A percentile compares a stretch with the other conserved stretches of the same genome.
phyloP scores from a whole-genome alignment of 306 rosid species.

The Medicago truncatula region DNA sequence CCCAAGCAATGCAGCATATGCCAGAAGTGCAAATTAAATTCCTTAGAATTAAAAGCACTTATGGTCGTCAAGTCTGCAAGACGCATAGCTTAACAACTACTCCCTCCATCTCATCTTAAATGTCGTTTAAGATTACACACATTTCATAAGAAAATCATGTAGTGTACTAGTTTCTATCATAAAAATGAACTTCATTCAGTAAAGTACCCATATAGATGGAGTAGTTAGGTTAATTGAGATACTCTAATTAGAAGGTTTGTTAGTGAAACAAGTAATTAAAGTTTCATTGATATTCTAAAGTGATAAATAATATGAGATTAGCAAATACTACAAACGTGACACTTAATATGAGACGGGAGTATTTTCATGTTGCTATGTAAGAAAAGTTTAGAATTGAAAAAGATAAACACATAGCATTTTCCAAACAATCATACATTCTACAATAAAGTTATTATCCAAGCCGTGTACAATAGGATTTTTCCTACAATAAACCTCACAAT shows the following conservation, averaged over 20 bases:
- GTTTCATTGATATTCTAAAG: too few species aligned
- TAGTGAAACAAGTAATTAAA: too few species aligned
- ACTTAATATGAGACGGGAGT: not conserved
- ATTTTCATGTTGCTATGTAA: constrained; percentile 9
- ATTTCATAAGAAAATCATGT: too few species aligned
- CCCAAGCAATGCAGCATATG: constrained; percentile 5
- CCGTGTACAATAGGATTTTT: not conserved
- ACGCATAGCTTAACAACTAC: constrained; percentile 10
- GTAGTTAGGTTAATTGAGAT: too few species aligned
- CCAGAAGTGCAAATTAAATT: constrained; percentile 26
- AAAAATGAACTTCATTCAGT: too few species aligned
- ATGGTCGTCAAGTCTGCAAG: not conserved
- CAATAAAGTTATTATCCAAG: not conserved
- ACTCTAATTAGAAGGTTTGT: too few species aligned
- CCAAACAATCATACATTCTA: constrained; percentile 1
- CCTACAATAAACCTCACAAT: not conserved
- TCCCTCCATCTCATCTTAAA: too few species aligned
- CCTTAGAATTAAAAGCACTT: not conserved
- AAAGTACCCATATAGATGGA: too few species aligned
- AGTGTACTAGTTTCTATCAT: too few species aligned
- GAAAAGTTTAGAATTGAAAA: constrained; percentile 3
- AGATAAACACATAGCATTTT: not conserved
- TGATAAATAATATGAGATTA: too few species aligned
- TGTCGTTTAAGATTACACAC: too few species aligned
- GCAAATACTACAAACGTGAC: too few species aligned